These are phyloP conservation scores for Xylaria sp. DNA, from an alignment of 2,329 filamentous ascomycete species.

Conservation along the genomic window DNA sequence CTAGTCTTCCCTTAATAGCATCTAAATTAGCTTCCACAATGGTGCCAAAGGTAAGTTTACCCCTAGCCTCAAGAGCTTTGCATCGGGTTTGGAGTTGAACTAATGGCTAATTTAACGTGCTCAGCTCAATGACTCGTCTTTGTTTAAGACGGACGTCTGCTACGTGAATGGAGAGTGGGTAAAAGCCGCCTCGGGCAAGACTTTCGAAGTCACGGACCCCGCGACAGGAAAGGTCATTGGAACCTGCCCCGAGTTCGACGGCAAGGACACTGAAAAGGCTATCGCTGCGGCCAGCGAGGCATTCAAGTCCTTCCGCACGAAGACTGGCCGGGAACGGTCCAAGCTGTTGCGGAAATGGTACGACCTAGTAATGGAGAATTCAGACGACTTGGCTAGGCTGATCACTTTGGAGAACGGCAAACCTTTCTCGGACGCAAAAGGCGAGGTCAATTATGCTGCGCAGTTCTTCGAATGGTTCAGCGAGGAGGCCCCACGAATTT, in stretches of 20 bases:
- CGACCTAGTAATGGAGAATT: slow-evolving; percentile 80
- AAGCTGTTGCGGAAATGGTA: slow-evolving; percentile 84
- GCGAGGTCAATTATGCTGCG: slow-evolving; percentile 78
- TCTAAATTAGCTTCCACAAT: slow-evolving; percentile 48
- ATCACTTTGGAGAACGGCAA: slow-evolving; percentile 95
- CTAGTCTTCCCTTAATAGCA: slow-evolving; percentile 46
- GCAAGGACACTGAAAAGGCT: slow-evolving; percentile 80
- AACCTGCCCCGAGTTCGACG: slow-evolving; percentile 84
- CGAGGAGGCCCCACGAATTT: slow-evolving; percentile 78
- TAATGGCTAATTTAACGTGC: slow-evolving; percentile 18
- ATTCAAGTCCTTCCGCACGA: slow-evolving; percentile 75
- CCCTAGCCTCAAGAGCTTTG: neutral
- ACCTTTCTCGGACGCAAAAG: slow-evolving; percentile 78
- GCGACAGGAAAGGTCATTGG: slow-evolving; percentile 84
- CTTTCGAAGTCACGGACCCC: slow-evolving; percentile 89
- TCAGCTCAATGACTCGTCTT: slow-evolving; percentile 79
- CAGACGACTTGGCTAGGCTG: slow-evolving; percentile 81
- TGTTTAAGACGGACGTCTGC: slow-evolving; percentile 83
- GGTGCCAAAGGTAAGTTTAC: slow-evolving; percentile 44
- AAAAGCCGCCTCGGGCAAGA: slow-evolving; percentile 84
- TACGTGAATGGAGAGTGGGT: slow-evolving; percentile 97
- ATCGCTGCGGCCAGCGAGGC: slow-evolving; percentile 86
- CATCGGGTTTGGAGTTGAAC: neutral
- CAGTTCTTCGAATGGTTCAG: slow-evolving; percentile 85
- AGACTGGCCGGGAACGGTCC: slow-evolving; percentile 78